Conservation (phyloP, 164 flowering plant genomes). For the Aristolochia californica region DNA sequence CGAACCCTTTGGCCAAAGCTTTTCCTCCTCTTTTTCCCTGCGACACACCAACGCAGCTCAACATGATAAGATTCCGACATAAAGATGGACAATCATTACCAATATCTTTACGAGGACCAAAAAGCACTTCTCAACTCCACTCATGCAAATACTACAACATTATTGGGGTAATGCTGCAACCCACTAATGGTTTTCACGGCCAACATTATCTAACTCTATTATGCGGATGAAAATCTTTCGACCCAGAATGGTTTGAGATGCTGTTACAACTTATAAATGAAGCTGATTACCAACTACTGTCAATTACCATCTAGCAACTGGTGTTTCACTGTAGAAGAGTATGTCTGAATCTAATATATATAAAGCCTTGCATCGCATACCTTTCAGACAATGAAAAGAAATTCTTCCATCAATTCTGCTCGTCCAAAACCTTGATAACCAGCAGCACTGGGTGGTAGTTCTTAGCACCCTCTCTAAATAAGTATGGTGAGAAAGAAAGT, state of each 20-base stretch:
- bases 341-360: no score
- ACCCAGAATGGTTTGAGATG: neutral
- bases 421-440: neutral
- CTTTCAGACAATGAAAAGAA: neutral
- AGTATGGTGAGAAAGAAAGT: neutral
- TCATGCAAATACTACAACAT: slow-evolving; percentile 2
- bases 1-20: neutral
- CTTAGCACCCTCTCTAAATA: neutral
- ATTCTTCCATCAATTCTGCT: neutral
- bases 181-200: no score
- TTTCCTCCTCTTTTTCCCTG: neutral
- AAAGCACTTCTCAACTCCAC: slow-evolving; percentile 1
- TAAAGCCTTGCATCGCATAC: no score
- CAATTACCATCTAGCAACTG: no score
- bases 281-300: no score
- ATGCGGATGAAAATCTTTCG: neutral
- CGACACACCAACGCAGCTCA: neutral
- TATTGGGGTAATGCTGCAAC: neutral
- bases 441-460: neutral
- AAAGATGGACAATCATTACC: slow-evolving; percentile 5
- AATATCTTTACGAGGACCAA: slow-evolving; percentile 1
- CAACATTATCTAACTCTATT: neutral
- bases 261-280: neutral
- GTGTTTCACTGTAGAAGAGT: no score
- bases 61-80: neutral